phyloP scores from a whole-genome alignment of 2,329 filamentous ascomycete genomes.

The Talaromyces funiculosus region DNA sequence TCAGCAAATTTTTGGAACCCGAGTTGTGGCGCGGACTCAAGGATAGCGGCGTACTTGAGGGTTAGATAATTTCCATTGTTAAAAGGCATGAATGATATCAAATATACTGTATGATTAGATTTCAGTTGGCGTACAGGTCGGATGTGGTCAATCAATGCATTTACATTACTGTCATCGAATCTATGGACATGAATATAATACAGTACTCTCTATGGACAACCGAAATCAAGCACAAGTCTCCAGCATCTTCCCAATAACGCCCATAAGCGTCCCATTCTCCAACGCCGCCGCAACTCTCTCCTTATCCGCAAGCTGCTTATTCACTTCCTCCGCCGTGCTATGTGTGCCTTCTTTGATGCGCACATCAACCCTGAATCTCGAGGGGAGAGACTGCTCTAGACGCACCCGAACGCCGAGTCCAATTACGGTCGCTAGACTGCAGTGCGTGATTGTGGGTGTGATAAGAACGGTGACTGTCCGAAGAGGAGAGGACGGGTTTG shows the following conservation, averaged over 20 bases:
- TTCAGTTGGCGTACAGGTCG: conserved; percentile 3
- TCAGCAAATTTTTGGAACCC: conserved; percentile 92
- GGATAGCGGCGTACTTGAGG: conserved; percentile 80
- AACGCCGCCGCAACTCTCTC: conserved; percentile 90
- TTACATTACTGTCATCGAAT: background rate
- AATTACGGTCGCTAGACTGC: conserved; percentile 92
- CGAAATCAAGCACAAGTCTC: conserved; percentile 56
- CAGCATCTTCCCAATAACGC: conserved; percentile 88
- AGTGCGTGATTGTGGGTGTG: conserved; percentile 95
- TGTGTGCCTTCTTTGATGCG: conserved; percentile 95
- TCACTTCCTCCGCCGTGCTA: conserved; percentile 88
- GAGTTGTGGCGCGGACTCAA: conserved; percentile 84
- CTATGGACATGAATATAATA: background rate
- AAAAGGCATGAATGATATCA: conserved; percentile 1
- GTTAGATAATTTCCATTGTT: conserved; percentile 22
- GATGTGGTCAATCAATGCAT: conserved; percentile 1
- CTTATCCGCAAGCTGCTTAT: conserved; percentile 95
- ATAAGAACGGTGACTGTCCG: conserved; percentile 78
- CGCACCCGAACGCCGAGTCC: conserved; percentile 87
- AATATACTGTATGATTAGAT: background rate
- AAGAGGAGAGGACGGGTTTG: conserved; percentile 54
- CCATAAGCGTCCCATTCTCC: conserved; percentile 86
- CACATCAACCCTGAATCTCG: conserved; percentile 87
- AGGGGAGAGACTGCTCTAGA: conserved; percentile 82
- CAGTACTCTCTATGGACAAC: background rate